Base-by-base conservation (phyloP, 768 basidiomycete genomes). In the Butyriboletus loyo region DNA sequence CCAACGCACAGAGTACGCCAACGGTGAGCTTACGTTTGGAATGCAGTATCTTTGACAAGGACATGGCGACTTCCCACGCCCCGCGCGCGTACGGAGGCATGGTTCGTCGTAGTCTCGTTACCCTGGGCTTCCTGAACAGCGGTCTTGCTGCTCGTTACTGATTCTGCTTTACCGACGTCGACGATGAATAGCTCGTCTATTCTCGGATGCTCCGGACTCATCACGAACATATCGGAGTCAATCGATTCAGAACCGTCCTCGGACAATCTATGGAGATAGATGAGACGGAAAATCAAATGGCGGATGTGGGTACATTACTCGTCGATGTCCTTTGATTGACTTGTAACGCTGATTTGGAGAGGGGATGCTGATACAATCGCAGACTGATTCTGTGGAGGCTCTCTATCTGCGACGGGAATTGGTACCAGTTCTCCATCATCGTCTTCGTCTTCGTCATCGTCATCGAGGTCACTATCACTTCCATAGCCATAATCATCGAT, bases 391-490 rank as follows among this genome's bases (percentile, higher is more conserved):
- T 54, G 42, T 4, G 13, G 3, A 3, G 15, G n/a, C 13, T 51
- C n/a, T 1, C 14, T 4, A 17, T 49, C 7, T 22, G 11, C 37
- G n/a, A 39, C 27, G 43, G 35, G 37, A 40, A 41, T 21, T 5
- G 24, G n/a, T n/a, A n/a, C n/a, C n/a, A n/a, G n/a, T n/a, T n/a
- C n/a, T n/a, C n/a, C n/a, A n/a, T n/a, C n/a, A n/a, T n/a, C n/a
- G n/a, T n/a, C n/a, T n/a, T n/a, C n/a, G n/a, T n/a, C n/a, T n/a
- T n/a, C n/a, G 0, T 60, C 54, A 2, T 54, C 19, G 7, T 71
- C 68, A 19, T 72, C 71, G 24, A 73, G 63, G 37, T 72, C 72
- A 14, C 72, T 72, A 49, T 73, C 71, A 17, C 65, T 68, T 31
- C 30, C 61, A 41, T 69, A 73, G 8, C 60, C 71, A 45, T 71